These are phyloP conservation scores for Phytophthora pini DNA, from an alignment of 352 stramenopile genomes.

Conservation along the genomic window DNA sequence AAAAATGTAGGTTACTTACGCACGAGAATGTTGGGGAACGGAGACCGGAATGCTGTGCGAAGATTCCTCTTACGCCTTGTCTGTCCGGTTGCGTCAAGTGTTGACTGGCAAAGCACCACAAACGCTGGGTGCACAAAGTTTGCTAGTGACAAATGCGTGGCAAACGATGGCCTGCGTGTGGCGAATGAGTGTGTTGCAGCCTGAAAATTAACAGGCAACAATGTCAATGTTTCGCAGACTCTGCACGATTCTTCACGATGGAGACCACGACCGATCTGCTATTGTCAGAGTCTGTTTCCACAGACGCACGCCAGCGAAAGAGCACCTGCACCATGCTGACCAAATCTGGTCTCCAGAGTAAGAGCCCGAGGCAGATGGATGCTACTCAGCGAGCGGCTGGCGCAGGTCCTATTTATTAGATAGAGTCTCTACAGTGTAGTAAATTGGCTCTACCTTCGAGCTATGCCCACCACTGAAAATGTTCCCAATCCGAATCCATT, in stretches of 20 bases:
- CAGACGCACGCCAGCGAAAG: slow-evolving; percentile 2
- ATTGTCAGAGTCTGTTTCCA: slow-evolving; percentile 6
- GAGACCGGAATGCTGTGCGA: slow-evolving; percentile 4
- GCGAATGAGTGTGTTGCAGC: slow-evolving; percentile 3
- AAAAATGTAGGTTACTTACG: slow-evolving; percentile 21
- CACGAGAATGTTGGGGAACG: neutral
- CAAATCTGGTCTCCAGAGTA: slow-evolving; percentile 6
- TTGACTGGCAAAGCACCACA: neutral
- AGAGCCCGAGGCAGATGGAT: slow-evolving; percentile 14
- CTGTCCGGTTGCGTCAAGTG: slow-evolving; percentile 10
- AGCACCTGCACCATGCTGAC: neutral
- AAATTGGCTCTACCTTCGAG: too few species aligned
- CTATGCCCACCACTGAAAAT: slow-evolving; percentile 1
- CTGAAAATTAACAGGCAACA: neutral
- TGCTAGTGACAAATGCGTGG: neutral
- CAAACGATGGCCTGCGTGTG: neutral
- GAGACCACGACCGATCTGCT: neutral
- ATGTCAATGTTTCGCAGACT: neutral
- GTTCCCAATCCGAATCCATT: neutral
- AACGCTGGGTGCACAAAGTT: slow-evolving; percentile 1
- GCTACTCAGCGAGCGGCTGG: slow-evolving; percentile 8
- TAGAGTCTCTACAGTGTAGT: too few species aligned
- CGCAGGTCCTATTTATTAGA: neutral
- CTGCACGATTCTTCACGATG: too few species aligned
- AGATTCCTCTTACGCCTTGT: slow-evolving; percentile 20